Conservation (phyloP, 495 filamentous ascomycete genomes). For the Penicillium egyptiacum region DNA sequence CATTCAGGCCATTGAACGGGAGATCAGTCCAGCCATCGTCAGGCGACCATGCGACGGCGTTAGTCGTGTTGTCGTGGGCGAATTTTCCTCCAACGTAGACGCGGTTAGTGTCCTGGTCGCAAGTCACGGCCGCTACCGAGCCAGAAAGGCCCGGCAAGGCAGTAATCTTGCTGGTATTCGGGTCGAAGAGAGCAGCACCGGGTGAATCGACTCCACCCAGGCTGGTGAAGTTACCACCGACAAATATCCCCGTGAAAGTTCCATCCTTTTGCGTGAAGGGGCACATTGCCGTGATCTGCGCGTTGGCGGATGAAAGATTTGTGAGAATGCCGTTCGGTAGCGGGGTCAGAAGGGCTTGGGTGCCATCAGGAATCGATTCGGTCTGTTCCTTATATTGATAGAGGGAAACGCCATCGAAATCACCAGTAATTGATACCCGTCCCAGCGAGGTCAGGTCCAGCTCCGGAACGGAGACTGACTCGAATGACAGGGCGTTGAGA, state of each 20-base stretch:
- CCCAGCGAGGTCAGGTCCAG: constrained; percentile 82
- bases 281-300: constrained; percentile 83
- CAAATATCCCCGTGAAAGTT: constrained; percentile 67
- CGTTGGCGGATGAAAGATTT: constrained; percentile 72
- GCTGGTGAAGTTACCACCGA: constrained; percentile 97
- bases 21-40: constrained; percentile 73
- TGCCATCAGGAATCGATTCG: constrained; percentile 70
- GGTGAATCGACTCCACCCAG: constrained; percentile 71
- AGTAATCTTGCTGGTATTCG: constrained; percentile 62
- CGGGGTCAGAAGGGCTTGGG: constrained; percentile 74
- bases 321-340: constrained; percentile 86
- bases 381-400: constrained; percentile 82
- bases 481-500: constrained; percentile 61
- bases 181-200: constrained; percentile 79
- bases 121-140: constrained; percentile 75
- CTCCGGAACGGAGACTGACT: constrained; percentile 68
- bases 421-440: constrained; percentile 80
- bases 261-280: constrained; percentile 69
- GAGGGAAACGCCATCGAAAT: constrained; percentile 88
- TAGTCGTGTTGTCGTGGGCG: constrained; percentile 72
- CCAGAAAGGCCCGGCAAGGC: constrained; percentile 77
- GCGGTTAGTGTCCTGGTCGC: constrained; percentile 75
- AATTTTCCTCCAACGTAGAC: constrained; percentile 94
- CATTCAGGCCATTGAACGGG: constrained; percentile 92
- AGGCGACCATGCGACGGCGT: constrained; percentile 82